phyloP scores from a whole-genome alignment of 2,329 filamentous ascomycete genomes.

The Talaromyces funiculosus region DNA sequence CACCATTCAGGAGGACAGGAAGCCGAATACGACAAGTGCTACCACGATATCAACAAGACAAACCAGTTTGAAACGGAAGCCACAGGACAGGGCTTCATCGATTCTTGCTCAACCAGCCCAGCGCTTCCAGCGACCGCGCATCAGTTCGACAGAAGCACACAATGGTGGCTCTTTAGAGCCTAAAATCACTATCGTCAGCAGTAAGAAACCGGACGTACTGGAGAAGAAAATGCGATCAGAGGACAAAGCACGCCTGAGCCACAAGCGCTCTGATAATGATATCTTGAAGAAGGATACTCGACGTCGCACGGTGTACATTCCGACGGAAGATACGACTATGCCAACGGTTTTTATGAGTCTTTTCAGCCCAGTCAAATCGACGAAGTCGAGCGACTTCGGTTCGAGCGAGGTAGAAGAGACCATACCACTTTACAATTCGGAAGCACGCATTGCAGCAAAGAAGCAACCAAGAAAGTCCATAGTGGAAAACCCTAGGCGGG shows the following conservation, averaged over 20 bases:
- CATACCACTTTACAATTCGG: constrained; percentile 23
- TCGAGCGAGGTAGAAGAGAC: constrained; percentile 18
- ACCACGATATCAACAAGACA: constrained; percentile 7
- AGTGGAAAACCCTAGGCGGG: constrained; percentile 27
- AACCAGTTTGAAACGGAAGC: constrained; percentile 18
- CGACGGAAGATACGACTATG: constrained; percentile 37
- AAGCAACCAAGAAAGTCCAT: constrained; percentile 23
- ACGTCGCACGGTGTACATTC: constrained; percentile 38
- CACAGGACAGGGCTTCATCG: constrained; percentile 24
- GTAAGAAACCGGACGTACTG: constrained; percentile 1
- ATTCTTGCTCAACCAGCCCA: constrained; percentile 38
- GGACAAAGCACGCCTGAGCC: constrained; percentile 9
- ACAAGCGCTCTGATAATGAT: constrained; percentile 19
- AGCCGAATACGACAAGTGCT: constrained; percentile 12
- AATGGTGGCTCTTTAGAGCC: neutral
- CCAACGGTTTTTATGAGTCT: constrained; percentile 41
- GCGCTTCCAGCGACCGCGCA: constrained; percentile 30
- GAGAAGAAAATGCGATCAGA: neutral
- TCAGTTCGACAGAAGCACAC: constrained; percentile 21
- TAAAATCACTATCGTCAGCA: constrained; percentile 7
- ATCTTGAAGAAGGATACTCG: constrained; percentile 28
- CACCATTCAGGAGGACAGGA: constrained; percentile 35
- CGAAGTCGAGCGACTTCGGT: constrained; percentile 9
- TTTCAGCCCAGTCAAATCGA: constrained; percentile 36
- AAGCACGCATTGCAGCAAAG: constrained; percentile 30